phyloP scores from a whole-genome alignment of 164 flowering plant species.

The grape (Vitis vinifera) region DNA sequence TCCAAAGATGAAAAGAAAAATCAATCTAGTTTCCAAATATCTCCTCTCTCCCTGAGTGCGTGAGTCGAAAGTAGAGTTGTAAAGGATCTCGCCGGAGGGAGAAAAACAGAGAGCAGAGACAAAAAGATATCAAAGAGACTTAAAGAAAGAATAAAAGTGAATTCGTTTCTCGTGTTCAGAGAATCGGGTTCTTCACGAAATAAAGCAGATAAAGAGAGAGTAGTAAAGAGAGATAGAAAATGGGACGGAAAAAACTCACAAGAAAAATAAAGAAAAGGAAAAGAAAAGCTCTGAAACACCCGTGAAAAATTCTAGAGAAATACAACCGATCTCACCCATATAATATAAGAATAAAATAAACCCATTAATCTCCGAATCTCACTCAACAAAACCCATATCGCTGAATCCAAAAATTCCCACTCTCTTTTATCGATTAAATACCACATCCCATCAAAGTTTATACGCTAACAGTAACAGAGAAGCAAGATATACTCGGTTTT shows the following conservation, averaged over 20 bases:
- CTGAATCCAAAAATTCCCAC: neutral
- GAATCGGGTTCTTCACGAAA: conserved; percentile 56
- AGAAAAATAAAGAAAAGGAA: conserved; percentile 2
- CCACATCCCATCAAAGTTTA: neutral
- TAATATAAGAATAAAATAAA: conserved; percentile 6
- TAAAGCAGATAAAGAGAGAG: conserved; percentile 18
- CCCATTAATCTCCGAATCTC: conserved; percentile 11
- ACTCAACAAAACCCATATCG: conserved; percentile 6
- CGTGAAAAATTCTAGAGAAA: conserved; percentile 12
- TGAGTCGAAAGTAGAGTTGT: neutral
- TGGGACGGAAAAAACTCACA: conserved; percentile 9
- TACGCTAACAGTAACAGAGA: neutral
- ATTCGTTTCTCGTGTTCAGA: conserved; percentile 34
- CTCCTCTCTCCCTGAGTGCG: conserved; percentile 3
- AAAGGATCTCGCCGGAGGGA: conserved; percentile 2
- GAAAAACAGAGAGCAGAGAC: neutral
- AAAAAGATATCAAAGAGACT: conserved; percentile 10
- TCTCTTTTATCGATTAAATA: neutral
- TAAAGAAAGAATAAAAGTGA: conserved; percentile 22
- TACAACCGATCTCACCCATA: conserved; percentile 5
- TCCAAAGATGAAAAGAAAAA: conserved; percentile 19
- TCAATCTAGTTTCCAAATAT: conserved; percentile 17
- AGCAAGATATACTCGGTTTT: neutral
- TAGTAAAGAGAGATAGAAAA: conserved; percentile 9
- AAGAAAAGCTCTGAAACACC: conserved; percentile 15